A percentile compares a stretch with the other conserved stretches of the same genome.
phyloP scores from a whole-genome alignment of 805 yeast genomes.

The Kluyveromyces aestuarii region DNA sequence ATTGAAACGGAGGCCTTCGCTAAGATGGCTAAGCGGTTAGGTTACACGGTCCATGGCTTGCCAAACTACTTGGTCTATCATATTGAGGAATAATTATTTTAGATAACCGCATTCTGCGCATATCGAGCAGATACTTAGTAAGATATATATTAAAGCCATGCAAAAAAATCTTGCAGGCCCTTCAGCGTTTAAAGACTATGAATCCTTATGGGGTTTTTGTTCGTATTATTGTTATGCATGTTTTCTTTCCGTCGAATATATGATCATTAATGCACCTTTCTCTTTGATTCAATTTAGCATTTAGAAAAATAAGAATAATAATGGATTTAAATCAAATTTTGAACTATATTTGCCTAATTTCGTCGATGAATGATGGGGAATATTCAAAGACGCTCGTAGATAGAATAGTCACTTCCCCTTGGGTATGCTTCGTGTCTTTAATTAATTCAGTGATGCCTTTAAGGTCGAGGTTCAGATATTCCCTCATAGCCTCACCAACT shows the following conservation, averaged over 20 bases:
- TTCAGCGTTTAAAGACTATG: too few species aligned
- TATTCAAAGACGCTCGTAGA: not conserved
- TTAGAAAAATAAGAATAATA: too few species aligned
- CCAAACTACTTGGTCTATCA: constrained; percentile 94
- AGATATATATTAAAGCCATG: too few species aligned
- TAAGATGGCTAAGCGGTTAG: constrained; percentile 93
- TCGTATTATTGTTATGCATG: too few species aligned
- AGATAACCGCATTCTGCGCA: not conserved
- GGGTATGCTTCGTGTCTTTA: constrained; percentile 41
- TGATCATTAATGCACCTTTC: too few species aligned
- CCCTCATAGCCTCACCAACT: constrained; percentile 65
- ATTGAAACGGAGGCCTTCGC: constrained; percentile 98
- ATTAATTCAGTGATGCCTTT: constrained; percentile 40
- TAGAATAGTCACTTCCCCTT: constrained; percentile 10
- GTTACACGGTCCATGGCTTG: constrained; percentile 83
- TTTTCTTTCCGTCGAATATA: too few species aligned
- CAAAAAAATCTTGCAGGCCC: too few species aligned
- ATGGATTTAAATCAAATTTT: too few species aligned
- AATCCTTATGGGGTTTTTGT: too few species aligned
- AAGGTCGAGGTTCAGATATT: constrained; percentile 40
- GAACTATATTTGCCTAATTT: not conserved
- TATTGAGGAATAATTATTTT: constrained; percentile 52
- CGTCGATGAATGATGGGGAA: not conserved
- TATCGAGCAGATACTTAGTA: not conserved
- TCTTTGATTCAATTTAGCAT: too few species aligned